phyloP scores from a whole-genome alignment of 306 rosid genomes.

The Trichosanthes cucumerina region DNA sequence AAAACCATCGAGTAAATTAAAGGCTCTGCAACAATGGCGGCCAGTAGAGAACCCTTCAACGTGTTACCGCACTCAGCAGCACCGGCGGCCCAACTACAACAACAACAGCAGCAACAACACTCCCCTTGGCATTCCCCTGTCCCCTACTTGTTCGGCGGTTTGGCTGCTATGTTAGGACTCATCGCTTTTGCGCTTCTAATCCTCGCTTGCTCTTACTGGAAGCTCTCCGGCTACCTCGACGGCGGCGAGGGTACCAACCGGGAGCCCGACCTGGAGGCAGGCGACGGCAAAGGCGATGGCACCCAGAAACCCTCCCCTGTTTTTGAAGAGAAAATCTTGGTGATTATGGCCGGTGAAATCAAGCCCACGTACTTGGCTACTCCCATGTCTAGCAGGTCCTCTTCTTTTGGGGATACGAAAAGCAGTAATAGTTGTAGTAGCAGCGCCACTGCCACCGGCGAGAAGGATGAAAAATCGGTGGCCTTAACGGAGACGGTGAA shows the following conservation, averaged over 20 bases:
- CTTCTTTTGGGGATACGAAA: constrained; percentile 47
- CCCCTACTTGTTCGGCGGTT: constrained; percentile 80
- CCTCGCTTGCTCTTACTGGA: constrained; percentile 96
- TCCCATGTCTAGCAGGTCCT: constrained; percentile 51
- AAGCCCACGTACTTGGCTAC: constrained; percentile 91
- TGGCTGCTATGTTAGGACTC: constrained; percentile 93
- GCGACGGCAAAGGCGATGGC: constrained; percentile 38
- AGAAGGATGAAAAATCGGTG: constrained; percentile 25
- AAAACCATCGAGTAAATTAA: not conserved
- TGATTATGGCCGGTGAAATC: constrained; percentile 87
- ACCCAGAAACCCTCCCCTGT: constrained; percentile 28
- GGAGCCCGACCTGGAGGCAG: constrained; percentile 54
- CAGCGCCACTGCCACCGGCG: constrained; percentile 3
- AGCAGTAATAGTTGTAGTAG: constrained; percentile 10
- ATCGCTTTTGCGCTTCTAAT: constrained; percentile 92
- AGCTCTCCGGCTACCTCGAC: constrained; percentile 75
- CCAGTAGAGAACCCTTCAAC: constrained; percentile 47
- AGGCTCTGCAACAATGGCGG: constrained; percentile 16
- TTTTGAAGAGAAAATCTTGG: constrained; percentile 77
- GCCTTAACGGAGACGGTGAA: constrained; percentile 19
- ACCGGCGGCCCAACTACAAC: constrained; percentile 10
- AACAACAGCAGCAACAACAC: constrained; percentile 20
- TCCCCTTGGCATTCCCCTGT: constrained; percentile 99
- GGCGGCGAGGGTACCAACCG: constrained; percentile 14
- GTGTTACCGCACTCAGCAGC: constrained; percentile 3